A percentile compares a stretch with the other conserved stretches of the same genome.
Evolutionary conservation across 805 yeast genomes (phyloP).

Genomic region (Wickerhamiella galacta): DNA sequence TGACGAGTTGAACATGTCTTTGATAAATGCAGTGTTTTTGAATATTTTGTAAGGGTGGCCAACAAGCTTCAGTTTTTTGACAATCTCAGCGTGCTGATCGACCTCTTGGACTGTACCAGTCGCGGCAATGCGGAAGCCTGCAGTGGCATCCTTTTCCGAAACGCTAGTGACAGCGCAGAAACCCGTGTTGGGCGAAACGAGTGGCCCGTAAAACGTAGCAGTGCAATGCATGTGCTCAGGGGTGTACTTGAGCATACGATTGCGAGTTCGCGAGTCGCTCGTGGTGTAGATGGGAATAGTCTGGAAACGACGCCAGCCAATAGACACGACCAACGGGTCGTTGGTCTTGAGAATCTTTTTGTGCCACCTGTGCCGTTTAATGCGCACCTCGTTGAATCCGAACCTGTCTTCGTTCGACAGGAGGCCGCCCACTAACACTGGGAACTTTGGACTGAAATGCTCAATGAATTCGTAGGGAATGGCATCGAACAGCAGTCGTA

Average conservation of each 20-base stretch:
- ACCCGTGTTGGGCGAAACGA: slow-evolving; percentile 93
- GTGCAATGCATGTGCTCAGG: slow-evolving; percentile 96
- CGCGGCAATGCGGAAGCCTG: slow-evolving; percentile 86
- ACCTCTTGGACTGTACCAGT: slow-evolving; percentile 93
- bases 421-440: slow-evolving; percentile 80
- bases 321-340: slow-evolving; percentile 82
- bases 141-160: slow-evolving; percentile 67
- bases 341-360: slow-evolving; percentile 86
- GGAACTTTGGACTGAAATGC: slow-evolving; percentile 70
- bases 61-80: slow-evolving; percentile 84
- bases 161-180: slow-evolving; percentile 90
- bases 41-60: slow-evolving; percentile 89
- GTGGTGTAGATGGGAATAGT: slow-evolving; percentile 92
- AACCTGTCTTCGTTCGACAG: slow-evolving; percentile 81
- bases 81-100: slow-evolving; percentile 77
- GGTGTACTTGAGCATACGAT: slow-evolving; percentile 93
- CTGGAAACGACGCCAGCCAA: slow-evolving; percentile 98
- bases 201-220: slow-evolving; percentile 92
- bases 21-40: slow-evolving; percentile 91
- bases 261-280: slow-evolving; percentile 92
- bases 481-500: slow-evolving; percentile 64
- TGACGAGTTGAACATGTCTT: slow-evolving; percentile 85
- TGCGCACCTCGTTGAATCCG: slow-evolving; percentile 82
- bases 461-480: slow-evolving; percentile 84
- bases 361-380: slow-evolving; percentile 98